Evolutionary conservation across 2,329 filamentous ascomycete genomes (phyloP), one percentile per base, ranked within the genome.

Genomic region (Verticillium alfalfae): DNA sequence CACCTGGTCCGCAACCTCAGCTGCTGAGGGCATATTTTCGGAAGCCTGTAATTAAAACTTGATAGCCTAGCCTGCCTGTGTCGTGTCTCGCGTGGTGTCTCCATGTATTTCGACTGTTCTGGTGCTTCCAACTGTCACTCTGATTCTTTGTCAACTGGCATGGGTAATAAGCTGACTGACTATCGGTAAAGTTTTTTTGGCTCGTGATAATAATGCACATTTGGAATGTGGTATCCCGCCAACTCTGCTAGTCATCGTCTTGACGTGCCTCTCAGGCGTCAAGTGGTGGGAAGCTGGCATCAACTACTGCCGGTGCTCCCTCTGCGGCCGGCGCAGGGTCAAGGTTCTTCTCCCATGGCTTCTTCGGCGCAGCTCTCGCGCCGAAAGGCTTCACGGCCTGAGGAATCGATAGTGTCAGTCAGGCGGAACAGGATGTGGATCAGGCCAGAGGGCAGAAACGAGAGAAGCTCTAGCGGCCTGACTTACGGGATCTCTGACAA

Each of bases 321-420:
- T 52, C 45, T 12, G 45, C 45, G 45, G 45, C 45, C 45, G n/a
- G 45, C 9, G 45, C 45, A 22, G 45, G 9, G 45, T 12, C 9
- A 26, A 45, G 38, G 9, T 84, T 80, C 68, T 81, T 90, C 77
- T 97, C 93, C 93, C 93, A 97, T 1, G 93, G 93, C 75, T 87
- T 87, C 59, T 71, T 78, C 0, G 83, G 81, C 13, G 78, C 82
- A 31, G 76, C 66, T 55, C 80, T 75, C 58, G 77, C 72, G 12
- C 81, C 81, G 45, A 83, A 71, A 0, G 81, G 81, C 58, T 79
- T 80, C 15, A 82, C 75, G 2, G 77, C 72, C 80, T 82, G 34
- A 2, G 6, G 16, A 49, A 41, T 37, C 9, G 36, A 8, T 34
- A n/a, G 18, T 8, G 18, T 52, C 9, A 31, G n/a, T 59, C 0